Evolutionary conservation across 805 yeast species (phyloP), one percentile per base, ranked within the genome.

Genomic region (Naumovozyma castellii): DNA sequence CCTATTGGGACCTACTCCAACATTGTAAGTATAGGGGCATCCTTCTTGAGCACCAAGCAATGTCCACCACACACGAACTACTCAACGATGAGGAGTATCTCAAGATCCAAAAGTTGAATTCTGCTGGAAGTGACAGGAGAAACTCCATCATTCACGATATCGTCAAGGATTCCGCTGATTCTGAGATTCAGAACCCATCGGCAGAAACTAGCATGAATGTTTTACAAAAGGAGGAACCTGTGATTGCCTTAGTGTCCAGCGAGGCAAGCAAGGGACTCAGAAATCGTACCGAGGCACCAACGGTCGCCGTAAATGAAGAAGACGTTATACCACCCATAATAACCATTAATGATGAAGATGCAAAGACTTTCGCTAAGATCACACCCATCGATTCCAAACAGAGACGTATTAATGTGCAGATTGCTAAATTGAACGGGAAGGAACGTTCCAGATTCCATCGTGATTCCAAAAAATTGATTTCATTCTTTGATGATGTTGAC

Each of bases 401-500:
- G 15, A 29, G 13, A 9, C 8, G 15, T 5, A 29, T 29, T 12
- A 29, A 29, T 5, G 15, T 29, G 14, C 14, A 29, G 14, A 29
- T 29, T n/a, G 32, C 32, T 13, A 29, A 29, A 29, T 5, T 29
- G 13, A 8, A 6, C 5, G 32, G 32, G 8, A 29, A 29, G 13
- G 32, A 29, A 29, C 13, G 15, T 12, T 12, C 32, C 5, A 29
- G 32, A 29, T 29, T 29, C 14, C 32, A 29, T n/a, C 32, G 32
- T n/a, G 32, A 29, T 5, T 29, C 32, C 13, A 9, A 29, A 5
- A 29, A 29, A 29, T 29, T 29, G 14, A 29, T 71, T 29, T 75
- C 80, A 3, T 66, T 72, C 40, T 76, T 77, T 49, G 67, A 69
- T 2, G 84, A 78, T 53, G 65, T 74, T 15, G 66, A 67, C 28